phyloP scores from a whole-genome alignment of 108 stramenopile species.

The Chaetoceros muelleri region DNA sequence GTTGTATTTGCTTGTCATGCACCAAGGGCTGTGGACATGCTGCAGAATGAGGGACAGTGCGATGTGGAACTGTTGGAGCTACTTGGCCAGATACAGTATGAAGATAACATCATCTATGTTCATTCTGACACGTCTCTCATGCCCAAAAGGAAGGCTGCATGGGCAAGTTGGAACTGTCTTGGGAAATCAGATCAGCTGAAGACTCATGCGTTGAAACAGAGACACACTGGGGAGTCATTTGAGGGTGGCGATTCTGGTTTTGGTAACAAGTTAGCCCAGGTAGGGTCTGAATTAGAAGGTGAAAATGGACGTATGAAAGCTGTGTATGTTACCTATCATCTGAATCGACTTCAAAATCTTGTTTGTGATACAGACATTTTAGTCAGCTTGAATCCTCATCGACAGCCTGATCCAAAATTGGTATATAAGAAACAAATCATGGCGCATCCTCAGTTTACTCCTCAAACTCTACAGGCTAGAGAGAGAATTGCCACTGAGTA shows the following conservation, averaged over 20 bases:
- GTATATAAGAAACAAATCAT: slow-evolving; percentile 40
- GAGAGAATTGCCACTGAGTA: slow-evolving; percentile 27
- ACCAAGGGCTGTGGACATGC: slow-evolving; percentile 44
- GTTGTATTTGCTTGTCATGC: slow-evolving; percentile 92
- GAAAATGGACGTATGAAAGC: slow-evolving; percentile 60
- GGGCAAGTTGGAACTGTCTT: slow-evolving; percentile 94
- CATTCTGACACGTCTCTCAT: slow-evolving; percentile 88
- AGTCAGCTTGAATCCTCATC: slow-evolving; percentile 89
- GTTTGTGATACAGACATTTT: slow-evolving; percentile 60
- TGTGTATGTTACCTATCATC: slow-evolving; percentile 91
- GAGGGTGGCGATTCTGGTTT: slow-evolving; percentile 71
- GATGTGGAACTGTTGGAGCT: slow-evolving; percentile 11
- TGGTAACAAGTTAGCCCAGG: slow-evolving; percentile 25
- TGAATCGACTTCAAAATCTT: slow-evolving; percentile 90
- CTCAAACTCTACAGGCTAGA: slow-evolving; percentile 52
- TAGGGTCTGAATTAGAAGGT: slow-evolving; percentile 30
- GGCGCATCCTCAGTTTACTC: slow-evolving; percentile 88
- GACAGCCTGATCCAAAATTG: slow-evolving; percentile 37
- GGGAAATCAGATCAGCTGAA: slow-evolving; percentile 41
- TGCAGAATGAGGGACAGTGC: slow-evolving; percentile 16
- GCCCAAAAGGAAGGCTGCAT: slow-evolving; percentile 72
- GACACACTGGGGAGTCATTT: slow-evolving; percentile 36
- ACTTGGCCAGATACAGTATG: slow-evolving; percentile 57
- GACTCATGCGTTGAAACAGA: slow-evolving; percentile 7
- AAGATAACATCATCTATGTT: slow-evolving; percentile 80